Conservation (phyloP, 75 land plant species). For the Larix kaempferi region DNA sequence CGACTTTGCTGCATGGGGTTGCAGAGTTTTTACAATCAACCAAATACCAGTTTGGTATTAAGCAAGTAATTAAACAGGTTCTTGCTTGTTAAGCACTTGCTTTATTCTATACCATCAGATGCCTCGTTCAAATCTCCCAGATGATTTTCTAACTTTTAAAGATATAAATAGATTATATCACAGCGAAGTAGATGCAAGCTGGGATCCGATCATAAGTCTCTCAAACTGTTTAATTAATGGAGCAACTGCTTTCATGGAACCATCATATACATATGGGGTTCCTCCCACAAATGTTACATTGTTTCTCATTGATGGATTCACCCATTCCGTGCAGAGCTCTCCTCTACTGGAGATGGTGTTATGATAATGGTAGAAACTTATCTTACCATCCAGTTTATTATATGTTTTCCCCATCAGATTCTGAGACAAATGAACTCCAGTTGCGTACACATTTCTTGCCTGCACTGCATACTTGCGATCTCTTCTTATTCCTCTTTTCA, state of each 20-base stretch:
- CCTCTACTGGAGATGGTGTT: conserved; percentile 16
- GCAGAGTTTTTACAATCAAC: no score
- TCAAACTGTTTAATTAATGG: conserved; percentile 37
- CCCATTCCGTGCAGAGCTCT: conserved; percentile 27
- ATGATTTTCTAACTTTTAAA: no score
- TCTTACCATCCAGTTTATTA: conserved; percentile 25
- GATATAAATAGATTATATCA: no score
- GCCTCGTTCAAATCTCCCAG: no score
- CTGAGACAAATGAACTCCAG: conserved; percentile 88
- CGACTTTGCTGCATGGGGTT: no score
- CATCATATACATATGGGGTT: conserved; percentile 37
- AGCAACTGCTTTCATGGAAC: conserved; percentile 31
- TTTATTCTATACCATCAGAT: no score
- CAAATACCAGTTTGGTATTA: no score
- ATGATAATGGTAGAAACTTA: conserved; percentile 39
- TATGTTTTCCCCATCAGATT: conserved; percentile 43
- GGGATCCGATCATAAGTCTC: conserved; percentile 14
- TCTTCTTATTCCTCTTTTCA: conserved; percentile 54
- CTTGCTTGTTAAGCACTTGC: no score
- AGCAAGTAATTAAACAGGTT: no score
- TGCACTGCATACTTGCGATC: conserved; percentile 91
- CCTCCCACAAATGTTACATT: conserved; percentile 12
- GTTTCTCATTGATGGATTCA: conserved; percentile 19
- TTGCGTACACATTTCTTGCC: conserved; percentile 60
- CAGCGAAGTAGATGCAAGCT: not conserved